Percentiles rank a stretch among this genome's conserved stretches.
phyloP scores from a whole-genome alignment of 208 protist genomes.

The Trypanosomatidae sp. region DNA sequence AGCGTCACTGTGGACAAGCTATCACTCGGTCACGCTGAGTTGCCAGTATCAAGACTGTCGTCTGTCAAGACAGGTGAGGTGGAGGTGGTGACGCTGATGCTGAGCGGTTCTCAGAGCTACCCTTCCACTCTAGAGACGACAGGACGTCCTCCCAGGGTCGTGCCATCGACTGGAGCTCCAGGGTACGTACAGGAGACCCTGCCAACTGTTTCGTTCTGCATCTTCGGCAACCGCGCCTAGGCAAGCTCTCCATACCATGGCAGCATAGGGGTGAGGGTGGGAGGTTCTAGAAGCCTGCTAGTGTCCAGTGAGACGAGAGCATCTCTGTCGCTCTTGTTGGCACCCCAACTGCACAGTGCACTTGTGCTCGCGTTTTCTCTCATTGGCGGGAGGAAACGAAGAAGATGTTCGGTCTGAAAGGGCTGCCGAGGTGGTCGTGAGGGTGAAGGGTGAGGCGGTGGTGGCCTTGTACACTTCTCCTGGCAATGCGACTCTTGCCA shows the following conservation, averaged over 20 bases:
- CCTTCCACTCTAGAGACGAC: not conserved
- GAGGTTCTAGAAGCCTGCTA: not conserved
- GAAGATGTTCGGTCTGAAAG: not conserved
- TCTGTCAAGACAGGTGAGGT: constrained; percentile 12
- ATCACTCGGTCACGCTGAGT: constrained; percentile 12
- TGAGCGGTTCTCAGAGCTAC: not conserved
- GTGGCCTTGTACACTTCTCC: not conserved
- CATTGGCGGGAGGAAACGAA: not conserved
- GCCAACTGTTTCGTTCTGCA: constrained; percentile 44
- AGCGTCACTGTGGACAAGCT: not conserved
- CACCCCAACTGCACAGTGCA: not conserved
- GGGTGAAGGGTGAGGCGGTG: not conserved
- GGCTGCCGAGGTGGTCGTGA: no score
- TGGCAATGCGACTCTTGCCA: not conserved
- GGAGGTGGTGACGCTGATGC: constrained; percentile 17
- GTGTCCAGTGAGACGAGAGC: not conserved
- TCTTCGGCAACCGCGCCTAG: constrained; percentile 34
- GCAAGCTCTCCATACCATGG: not conserved
- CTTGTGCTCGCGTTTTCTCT: not conserved
- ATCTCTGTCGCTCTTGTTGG: not conserved
- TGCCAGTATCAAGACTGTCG: constrained; percentile 12
- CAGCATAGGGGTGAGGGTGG: not conserved
- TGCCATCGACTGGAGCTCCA: not conserved
- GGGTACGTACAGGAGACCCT: not conserved
- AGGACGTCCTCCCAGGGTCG: not conserved